Percentiles rank a stretch among this genome's conserved stretches.
Evolutionary conservation across 495 filamentous ascomycete genomes (phyloP).

Genomic region (Jackrogersella minutella): DNA sequence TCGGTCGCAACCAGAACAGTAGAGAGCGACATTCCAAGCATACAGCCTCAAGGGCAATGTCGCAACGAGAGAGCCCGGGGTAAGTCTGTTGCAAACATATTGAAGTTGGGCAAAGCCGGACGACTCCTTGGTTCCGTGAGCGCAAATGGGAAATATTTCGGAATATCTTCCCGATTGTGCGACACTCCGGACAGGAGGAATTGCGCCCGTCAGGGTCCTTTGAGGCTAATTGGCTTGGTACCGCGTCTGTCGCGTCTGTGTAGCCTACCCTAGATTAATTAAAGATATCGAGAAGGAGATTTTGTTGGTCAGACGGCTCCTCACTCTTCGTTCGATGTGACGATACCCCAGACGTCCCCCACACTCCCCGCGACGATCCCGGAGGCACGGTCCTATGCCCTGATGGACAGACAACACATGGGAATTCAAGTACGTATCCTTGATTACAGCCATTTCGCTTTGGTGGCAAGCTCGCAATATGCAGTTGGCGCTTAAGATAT

Average conservation of each 20-base stretch:
- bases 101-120: slow-evolving; percentile 21
- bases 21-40: slow-evolving; percentile 5
- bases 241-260: slow-evolving; percentile 13
- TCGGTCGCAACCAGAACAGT: slow-evolving; percentile 12
- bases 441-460: slow-evolving; percentile 9
- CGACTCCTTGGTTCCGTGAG: slow-evolving; percentile 38
- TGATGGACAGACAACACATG: slow-evolving; percentile 38
- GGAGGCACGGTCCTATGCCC: slow-evolving; percentile 41
- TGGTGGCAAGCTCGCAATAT: slow-evolving; percentile 19
- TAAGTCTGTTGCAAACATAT: slow-evolving; percentile 37
- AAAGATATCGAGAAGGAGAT: slow-evolving; percentile 8
- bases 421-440: slow-evolving; percentile 19
- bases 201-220: slow-evolving; percentile 33
- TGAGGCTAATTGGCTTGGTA: slow-evolving; percentile 38
- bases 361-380: slow-evolving; percentile 38
- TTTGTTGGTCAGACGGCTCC: slow-evolving; percentile 19
- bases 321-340: slow-evolving; percentile 13
- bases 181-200: slow-evolving; percentile 40
- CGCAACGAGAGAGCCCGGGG: slow-evolving; percentile 15
- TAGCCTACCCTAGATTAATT: slow-evolving; percentile 26
- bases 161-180: slow-evolving; percentile 43
- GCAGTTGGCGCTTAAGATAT: slow-evolving; percentile 17
- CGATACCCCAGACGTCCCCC: slow-evolving; percentile 37
- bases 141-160: slow-evolving; percentile 45
- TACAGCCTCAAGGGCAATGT: slow-evolving; percentile 30